Evolutionary conservation across 1,284 basidiomycete species (phyloP).

Genomic region (Rhodotorula sp.): DNA sequence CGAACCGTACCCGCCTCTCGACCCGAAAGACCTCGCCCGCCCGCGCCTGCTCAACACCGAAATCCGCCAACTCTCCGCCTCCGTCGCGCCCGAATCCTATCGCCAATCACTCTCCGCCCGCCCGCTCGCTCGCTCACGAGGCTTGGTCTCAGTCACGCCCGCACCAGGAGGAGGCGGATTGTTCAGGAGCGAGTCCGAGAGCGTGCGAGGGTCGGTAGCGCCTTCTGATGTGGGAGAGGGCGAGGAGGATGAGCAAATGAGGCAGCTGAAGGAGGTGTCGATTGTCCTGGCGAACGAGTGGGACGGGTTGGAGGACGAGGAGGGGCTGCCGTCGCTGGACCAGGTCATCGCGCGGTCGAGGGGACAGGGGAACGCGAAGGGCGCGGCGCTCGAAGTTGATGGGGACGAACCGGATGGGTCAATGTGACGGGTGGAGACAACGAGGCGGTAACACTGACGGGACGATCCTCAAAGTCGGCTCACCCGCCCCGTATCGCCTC

Average conservation of each 20-base stretch:
- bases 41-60: slow-evolving; percentile 11
- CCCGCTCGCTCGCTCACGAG: neutral
- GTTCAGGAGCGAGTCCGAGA: slow-evolving; percentile 16
- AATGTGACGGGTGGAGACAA: neutral
- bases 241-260: slow-evolving; percentile 3
- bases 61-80: slow-evolving; percentile 27
- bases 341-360: neutral
- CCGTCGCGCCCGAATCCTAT: slow-evolving; percentile 23
- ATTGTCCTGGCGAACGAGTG: slow-evolving; percentile 2
- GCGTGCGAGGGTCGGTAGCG: slow-evolving; percentile 5
- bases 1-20: slow-evolving; percentile 37
- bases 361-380: neutral
- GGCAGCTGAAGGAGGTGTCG: neutral
- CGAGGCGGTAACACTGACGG: neutral
- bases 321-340: slow-evolving; percentile 14
- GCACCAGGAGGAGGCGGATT: neutral
- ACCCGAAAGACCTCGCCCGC: slow-evolving; percentile 7
- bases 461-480: no score
- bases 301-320: neutral
- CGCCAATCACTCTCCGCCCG: neutral
- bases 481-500: no score
- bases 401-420: neutral
- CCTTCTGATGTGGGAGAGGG: neutral
- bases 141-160: slow-evolving; percentile 18
- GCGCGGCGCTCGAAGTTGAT: neutral